phyloP scores from a whole-genome alignment of 2,329 filamentous ascomycete genomes.

The Sporothrix phasma region DNA sequence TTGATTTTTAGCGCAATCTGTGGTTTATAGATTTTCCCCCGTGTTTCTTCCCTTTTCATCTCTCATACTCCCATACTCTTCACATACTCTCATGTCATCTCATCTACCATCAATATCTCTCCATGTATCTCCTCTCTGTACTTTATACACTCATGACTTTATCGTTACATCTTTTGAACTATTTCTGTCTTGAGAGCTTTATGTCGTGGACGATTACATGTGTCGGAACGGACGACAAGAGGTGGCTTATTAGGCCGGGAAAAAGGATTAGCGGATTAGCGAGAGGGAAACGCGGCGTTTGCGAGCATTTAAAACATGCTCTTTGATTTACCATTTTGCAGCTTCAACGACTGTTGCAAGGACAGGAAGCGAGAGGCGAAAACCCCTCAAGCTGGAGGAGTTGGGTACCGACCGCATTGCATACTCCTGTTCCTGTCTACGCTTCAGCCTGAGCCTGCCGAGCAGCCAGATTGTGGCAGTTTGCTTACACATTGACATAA shows the following conservation, averaged over 20 bases:
- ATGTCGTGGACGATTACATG: not conserved
- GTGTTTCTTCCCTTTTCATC: conserved; percentile 37
- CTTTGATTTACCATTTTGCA: no score
- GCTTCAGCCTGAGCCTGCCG: no score
- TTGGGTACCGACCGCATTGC: no score
- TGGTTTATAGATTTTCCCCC: conserved; percentile 29
- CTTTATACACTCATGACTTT: conserved; percentile 5
- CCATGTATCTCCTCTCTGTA: conserved; percentile 16
- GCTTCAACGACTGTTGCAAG: no score
- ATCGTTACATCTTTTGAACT: conserved; percentile 5
- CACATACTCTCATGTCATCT: no score
- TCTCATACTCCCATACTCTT: no score
- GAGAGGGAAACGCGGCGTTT: no score
- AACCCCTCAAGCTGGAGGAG: no score
- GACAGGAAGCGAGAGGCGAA: no score
- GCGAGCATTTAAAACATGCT: not conserved
- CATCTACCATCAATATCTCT: conserved; percentile 20
- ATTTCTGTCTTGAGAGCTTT: not conserved
- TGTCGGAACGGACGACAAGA: not conserved
- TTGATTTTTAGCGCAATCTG: conserved; percentile 14
- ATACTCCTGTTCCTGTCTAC: no score
- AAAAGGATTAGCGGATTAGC: no score
- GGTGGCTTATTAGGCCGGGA: no score
- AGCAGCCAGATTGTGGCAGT: not conserved
- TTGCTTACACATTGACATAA: conserved; percentile 9